Percentiles rank a stretch among this genome's conserved stretches.
Evolutionary conservation across 257 asterid species (phyloP).

Genomic region (Solanum habrochaites): DNA sequence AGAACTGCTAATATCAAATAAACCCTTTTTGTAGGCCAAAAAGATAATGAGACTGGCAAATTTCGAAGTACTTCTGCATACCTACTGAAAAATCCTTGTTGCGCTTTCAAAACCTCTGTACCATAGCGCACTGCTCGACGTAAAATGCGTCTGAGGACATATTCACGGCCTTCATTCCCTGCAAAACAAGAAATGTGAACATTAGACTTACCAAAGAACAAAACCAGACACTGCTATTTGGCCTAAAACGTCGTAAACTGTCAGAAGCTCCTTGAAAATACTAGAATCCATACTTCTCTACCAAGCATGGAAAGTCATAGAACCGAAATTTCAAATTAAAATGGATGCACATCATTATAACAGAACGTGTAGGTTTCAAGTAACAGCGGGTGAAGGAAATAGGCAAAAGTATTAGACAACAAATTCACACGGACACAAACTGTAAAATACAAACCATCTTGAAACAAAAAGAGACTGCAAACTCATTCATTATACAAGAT

Average conservation of each 20-base stretch:
- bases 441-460: neutral
- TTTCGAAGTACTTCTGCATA: constrained; percentile 14
- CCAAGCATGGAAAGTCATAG: neutral
- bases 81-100: constrained; percentile 82
- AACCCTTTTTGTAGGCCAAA: neutral
- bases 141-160: constrained; percentile 88
- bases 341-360: neutral
- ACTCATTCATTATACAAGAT: neutral
- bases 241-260: neutral
- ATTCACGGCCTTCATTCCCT: constrained; percentile 99
- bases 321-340: neutral
- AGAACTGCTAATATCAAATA: neutral
- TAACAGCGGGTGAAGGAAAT: neutral
- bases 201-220: neutral
- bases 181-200: constrained; percentile 5
- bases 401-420: neutral
- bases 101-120: constrained; percentile 84
- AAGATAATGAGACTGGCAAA: neutral
- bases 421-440: neutral
- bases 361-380: neutral
- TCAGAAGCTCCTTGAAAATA: neutral
- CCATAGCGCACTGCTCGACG: constrained; percentile 99
- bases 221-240: neutral
- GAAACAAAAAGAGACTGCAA: neutral
- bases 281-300: neutral